Evolutionary conservation across 768 basidiomycete species (phyloP).

Genomic region (Trametes cinnabarina): DNA sequence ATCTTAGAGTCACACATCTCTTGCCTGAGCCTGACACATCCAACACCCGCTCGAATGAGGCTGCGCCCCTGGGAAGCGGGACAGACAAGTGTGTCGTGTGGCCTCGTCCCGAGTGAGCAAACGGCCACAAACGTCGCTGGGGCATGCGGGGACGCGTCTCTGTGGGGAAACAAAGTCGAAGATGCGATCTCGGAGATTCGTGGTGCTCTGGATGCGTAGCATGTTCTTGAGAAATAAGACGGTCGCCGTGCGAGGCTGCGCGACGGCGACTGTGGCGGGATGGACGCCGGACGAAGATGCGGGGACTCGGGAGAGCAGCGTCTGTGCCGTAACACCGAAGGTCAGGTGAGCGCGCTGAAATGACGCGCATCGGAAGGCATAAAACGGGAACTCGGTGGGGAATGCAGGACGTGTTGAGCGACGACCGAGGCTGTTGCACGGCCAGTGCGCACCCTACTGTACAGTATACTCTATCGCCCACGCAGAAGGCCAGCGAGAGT

Average conservation of each 20-base stretch:
- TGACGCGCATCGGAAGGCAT: slow-evolving; percentile 13
- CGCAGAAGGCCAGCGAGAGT: neutral
- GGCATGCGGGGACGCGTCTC: slow-evolving; percentile 11
- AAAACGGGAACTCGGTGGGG: neutral
- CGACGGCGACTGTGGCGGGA: slow-evolving; percentile 5
- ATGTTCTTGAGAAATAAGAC: slow-evolving; percentile 12
- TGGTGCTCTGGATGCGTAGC: neutral
- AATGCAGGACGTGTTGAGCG: neutral
- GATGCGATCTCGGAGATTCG: slow-evolving; percentile 4
- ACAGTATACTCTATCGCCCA: neutral
- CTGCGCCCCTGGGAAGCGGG: slow-evolving; percentile 6
- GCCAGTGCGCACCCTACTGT: no score
- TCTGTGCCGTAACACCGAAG: slow-evolving; percentile 9
- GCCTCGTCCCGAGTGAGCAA: neutral
- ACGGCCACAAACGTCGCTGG: neutral
- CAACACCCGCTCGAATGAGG: neutral
- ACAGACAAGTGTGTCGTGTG: neutral
- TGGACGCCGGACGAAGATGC: neutral
- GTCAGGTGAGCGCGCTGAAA: slow-evolving; percentile 13
- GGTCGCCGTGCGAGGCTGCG: slow-evolving; percentile 15
- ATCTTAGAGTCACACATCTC: neutral
- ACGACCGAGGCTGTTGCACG: neutral
- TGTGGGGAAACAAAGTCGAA: slow-evolving; percentile 2
- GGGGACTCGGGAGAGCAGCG: slow-evolving; percentile 5
- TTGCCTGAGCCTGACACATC: neutral